Evolutionary conservation across 202 grass and related monocot genomes (phyloP), one percentile per base, ranked within the genome.

Genomic region (Digitaria exilis): DNA sequence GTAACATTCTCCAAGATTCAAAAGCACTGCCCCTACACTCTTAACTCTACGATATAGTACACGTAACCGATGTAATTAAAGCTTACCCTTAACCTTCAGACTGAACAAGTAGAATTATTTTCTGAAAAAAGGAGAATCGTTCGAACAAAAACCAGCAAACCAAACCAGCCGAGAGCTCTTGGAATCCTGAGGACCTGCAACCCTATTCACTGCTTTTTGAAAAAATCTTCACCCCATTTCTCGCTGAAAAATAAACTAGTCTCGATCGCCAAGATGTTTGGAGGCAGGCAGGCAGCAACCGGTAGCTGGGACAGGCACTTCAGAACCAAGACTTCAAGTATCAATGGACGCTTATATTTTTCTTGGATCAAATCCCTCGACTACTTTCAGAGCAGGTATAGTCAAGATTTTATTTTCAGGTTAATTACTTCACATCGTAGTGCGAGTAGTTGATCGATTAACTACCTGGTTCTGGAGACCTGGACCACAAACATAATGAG

Each of bases 231-330:
- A 18, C 21, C 19, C 37, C 0, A 1, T 28, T 58, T 24, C 22
- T 9, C 3, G 0, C 14, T 11, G 7, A 41, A 58, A 25, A n/a
- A 42, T 21, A 25, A 9, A 18, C 3, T 43, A 44, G 13, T 6
- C 42, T 19, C 37, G 37, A 39, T 39, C 25, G 55, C 65, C 55
- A 77, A 39, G 54, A 70, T 48, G 12, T 64, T 72, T 79, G 32
- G 57, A 72, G 75, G 43, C n/a, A n/a, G n/a, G n/a, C n/a, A n/a
- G n/a, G n/a, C 66, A 78, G 69, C 63, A 71, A 39, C 24, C 31
- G 37, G 30, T 44, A 55, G 44, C 52, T 73, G 67, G 56, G 28
- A 65, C 51, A 45, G 18, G 12, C 5, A 44, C 44, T 44, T 55
- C 75, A 73, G 24, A 66, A 10, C 58, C 32, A 51, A 83, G 31